Base-by-base conservation (phyloP, 148 eudicot genomes). In the Chenopodium quinoa region DNA sequence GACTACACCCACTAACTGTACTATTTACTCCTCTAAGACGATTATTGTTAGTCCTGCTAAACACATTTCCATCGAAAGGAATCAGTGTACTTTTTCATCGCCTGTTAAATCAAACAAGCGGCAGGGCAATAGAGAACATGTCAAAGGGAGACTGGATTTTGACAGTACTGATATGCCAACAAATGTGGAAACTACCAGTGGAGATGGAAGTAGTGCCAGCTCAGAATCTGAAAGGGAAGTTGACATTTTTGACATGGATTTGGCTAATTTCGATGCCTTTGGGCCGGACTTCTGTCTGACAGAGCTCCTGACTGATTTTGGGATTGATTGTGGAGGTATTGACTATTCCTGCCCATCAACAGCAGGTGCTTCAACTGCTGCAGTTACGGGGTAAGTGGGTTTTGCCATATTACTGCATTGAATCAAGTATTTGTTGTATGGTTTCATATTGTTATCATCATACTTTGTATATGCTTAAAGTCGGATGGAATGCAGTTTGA, bases 91-190 rank as follows among this genome's bases (percentile, higher is more conserved):
- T 44, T 89, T 91, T 71, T 87, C 90, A 73, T 91, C 98, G 11
- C 97, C 97, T 20, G 75, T 78, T 14, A 91, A 93, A 83, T 19
- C 91, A 73, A 88, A 73, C 50, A 90, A 77, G 82, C 86, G 90
- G 82, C 85, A 85, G 69, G 85, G 69, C 83, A 89, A 46, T 80
- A 85, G 94, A 85, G 93, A 91, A 47, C 90, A 92, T 79, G 93
- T 93, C 71, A 95, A 93, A 85, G 93, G 99, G 64, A 92, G 97
- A 88, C 90, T 95, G 17, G 89, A 95, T 84, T 95, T 95, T 82
- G 97, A 90, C 75, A 78, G 89, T 60, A 79, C 95, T 78, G 94
- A 92, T 25, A 67, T 79, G 47, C 88, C 85, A 67, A 63, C 54
- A 19, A 82, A 84, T 48, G 66, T 86, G 23, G 91, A 83, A 73